Evolutionary conservation across 2,329 filamentous ascomycete species (phyloP).

Genomic region (Macrophomina phaseolina): DNA sequence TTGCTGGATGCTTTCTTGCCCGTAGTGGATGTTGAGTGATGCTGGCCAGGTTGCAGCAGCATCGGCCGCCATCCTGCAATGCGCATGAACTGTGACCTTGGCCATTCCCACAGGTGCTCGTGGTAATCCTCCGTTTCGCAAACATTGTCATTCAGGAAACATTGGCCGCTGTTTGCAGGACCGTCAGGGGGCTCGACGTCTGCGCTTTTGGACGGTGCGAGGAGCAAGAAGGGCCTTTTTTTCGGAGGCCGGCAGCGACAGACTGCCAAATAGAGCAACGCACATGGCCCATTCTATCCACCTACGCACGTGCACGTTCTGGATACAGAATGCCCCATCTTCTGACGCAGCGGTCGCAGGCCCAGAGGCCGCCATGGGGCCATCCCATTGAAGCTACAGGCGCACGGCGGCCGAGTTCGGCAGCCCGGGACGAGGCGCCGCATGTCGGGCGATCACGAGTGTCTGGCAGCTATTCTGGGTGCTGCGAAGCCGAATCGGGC

Average conservation of each 20-base stretch:
- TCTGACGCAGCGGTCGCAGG: constrained; percentile 1
- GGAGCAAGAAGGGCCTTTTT: not conserved
- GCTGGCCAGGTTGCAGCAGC: not conserved
- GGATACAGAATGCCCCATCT: not conserved
- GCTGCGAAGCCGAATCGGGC: not conserved
- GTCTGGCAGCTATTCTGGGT: not conserved
- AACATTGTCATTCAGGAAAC: not conserved
- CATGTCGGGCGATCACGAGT: not conserved
- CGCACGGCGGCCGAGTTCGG: constrained; percentile 8
- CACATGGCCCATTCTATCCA: not conserved
- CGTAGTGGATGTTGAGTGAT: not conserved
- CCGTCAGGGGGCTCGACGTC: not conserved
- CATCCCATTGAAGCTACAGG: not conserved
- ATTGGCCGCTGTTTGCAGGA: not conserved
- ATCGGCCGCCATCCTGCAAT: not conserved
- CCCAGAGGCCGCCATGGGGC: not conserved
- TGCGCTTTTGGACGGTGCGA: not conserved
- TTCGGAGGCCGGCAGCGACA: not conserved
- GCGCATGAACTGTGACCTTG: not conserved
- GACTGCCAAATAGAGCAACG: not conserved
- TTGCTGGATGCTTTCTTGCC: not conserved
- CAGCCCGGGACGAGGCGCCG: not conserved
- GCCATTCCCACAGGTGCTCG: not conserved
- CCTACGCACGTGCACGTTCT: not conserved
- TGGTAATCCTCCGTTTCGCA: not conserved